Evolutionary conservation across 2,329 filamentous ascomycete species (phyloP), one percentile per base, ranked within the genome.

Genomic region (Neonectria ditissima): DNA sequence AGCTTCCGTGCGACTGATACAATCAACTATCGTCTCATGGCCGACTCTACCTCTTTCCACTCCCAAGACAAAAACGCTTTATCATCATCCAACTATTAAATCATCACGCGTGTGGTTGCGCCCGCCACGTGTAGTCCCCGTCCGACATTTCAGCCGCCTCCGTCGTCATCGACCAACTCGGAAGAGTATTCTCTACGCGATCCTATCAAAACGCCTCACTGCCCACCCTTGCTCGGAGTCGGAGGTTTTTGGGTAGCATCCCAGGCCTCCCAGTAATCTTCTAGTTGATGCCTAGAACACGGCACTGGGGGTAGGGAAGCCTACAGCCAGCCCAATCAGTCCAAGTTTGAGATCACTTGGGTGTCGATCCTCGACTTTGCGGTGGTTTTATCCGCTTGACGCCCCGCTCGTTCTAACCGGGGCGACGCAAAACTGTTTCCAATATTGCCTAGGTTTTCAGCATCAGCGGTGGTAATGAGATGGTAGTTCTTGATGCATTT

Each of bases 161-260:
- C 18, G n/a, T 13, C 28, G 6, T 18, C 47, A 50, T 8, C n/a
- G 28, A 32, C 14, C 18, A 32, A 14, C n/a, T 56, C 43, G 54
- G 43, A 47, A 13, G n/a, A 41, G 37, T 47, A n/a, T 5, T 24
- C 28, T 24, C 10, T 55, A 62, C 48, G 59, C 59, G 59, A 34
- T 20, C 59, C 59, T 62, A 62, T 62, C 48, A 62, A 20, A 56
- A 16, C 41, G 4, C 13, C 26, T 41, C n/a, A n/a, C 14, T 8
- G 13, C 10, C 30, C 13, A 34, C 43, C 9, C 53, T 18, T 34
- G n/a, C 44, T 10, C 7, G 5, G 16, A 10, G 22, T 43, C 26
- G 20, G 8, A 30, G 20, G 16, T 24, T 57, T 50, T 37, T 11
- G 13, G 11, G 44, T 57, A 43, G 28, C 20, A 52, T 45, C 37